Evolutionary conservation across 768 basidiomycete species (phyloP).

Genomic region (Rhodosporidiobolus sp.): DNA sequence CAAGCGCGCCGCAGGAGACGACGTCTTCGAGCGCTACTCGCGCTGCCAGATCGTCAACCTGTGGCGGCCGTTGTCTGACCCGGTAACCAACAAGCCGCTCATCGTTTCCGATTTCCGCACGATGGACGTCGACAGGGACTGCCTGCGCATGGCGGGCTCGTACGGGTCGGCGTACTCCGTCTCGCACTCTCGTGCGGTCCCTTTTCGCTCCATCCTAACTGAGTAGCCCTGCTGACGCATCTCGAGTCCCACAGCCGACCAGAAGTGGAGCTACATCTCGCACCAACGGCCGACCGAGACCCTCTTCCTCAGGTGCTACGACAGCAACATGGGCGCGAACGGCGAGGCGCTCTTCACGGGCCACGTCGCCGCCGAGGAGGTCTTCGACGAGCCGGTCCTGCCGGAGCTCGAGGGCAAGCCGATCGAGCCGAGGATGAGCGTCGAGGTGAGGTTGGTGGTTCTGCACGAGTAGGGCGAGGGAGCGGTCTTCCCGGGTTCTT

Average conservation of each 20-base stretch:
- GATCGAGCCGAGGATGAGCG: conserved; percentile 9
- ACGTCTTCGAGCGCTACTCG: conserved; percentile 22
- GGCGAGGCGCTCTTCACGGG: conserved; percentile 17
- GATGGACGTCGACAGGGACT: conserved; percentile 15
- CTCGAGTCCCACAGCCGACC: neutral
- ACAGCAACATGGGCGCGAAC: conserved; percentile 13
- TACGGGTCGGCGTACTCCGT: conserved; percentile 24
- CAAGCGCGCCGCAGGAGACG: conserved; percentile 21
- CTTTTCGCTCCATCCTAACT: neutral
- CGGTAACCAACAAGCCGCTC: conserved; percentile 32
- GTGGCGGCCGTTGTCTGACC: conserved; percentile 27
- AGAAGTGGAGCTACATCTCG: conserved; percentile 26
- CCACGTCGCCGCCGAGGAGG: conserved; percentile 19
- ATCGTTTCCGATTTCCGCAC: conserved; percentile 8
- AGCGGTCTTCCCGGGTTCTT: neutral
- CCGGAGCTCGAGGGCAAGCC: neutral
- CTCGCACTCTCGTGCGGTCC: conserved; percentile 14
- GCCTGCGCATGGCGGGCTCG: conserved; percentile 3
- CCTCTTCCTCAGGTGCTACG: conserved; percentile 23
- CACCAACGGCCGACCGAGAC: conserved; percentile 24
- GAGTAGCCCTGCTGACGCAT: no score
- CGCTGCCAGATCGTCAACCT: conserved; percentile 26
- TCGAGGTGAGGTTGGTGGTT: conserved; percentile 24
- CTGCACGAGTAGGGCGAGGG: conserved; percentile 22
- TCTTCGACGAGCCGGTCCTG: conserved; percentile 12